These are phyloP conservation scores for baker's yeast (Saccharomyces cerevisiae) DNA, from an alignment of 805 yeast species.

Conservation along the genomic window DNA sequence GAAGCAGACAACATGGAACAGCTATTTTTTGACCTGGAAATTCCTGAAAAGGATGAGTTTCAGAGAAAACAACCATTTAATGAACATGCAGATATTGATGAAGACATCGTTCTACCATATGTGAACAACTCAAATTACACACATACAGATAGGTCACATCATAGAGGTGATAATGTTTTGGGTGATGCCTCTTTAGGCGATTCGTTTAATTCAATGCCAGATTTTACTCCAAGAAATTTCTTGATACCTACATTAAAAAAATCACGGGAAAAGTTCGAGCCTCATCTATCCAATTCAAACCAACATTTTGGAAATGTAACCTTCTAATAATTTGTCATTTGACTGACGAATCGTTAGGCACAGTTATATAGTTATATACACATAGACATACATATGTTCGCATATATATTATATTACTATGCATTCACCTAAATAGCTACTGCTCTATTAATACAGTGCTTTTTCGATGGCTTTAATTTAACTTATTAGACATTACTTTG, in stretches of 20 bases:
- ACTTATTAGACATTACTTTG: neutral
- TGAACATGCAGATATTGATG: neutral
- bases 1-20: constrained; percentile 3
- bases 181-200: constrained; percentile 20
- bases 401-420: neutral
- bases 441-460: neutral
- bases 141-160: constrained; percentile 1
- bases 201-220: constrained; percentile 10
- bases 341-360: neutral
- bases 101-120: neutral
- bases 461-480: neutral
- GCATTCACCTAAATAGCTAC: neutral
- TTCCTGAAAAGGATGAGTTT: neutral
- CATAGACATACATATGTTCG: neutral
- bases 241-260: constrained; percentile 6
- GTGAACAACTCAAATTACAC: constrained; percentile 1
- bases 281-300: constrained; percentile 4
- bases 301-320: constrained; percentile 13
- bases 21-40: neutral
- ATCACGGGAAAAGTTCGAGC: constrained; percentile 1
- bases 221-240: constrained; percentile 18
- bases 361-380: neutral
- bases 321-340: constrained; percentile 1
- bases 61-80: neutral
- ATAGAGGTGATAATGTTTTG: constrained; percentile 8